Evolutionary conservation across 345 rosid genomes (phyloP).

Genomic region (Syzygium aromaticum): DNA sequence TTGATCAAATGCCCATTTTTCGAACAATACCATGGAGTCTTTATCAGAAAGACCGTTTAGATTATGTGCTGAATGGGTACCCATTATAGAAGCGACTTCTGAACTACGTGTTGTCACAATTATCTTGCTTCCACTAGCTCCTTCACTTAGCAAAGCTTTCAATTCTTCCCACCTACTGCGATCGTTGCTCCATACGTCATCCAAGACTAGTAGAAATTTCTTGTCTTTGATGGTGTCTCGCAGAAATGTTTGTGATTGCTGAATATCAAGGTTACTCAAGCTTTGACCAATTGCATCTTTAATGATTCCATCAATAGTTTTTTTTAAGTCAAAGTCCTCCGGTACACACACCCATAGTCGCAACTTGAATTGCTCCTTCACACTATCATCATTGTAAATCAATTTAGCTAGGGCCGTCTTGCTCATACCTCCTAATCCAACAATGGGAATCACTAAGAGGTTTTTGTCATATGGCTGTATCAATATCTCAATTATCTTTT

Average conservation of each 20-base stretch:
- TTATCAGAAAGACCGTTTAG: background rate
- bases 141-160: rapidly evolving
- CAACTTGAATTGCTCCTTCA: no score
- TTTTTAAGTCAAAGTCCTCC: no score
- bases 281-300: background rate
- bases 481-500: background rate
- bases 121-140: background rate
- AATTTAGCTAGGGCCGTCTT: no score
- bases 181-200: background rate
- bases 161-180: background rate
- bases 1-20: background rate
- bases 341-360: no score
- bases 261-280: background rate
- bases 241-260: rapidly evolving
- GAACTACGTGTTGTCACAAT: background rate
- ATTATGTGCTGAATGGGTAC: background rate
- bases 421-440: no score
- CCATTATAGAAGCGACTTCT: background rate
- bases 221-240: background rate
- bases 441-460: background rate
- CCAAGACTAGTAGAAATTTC: background rate
- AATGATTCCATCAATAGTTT: background rate
- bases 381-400: no score
- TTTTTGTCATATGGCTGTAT: background rate
- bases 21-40: background rate